Conservation (phyloP, 1,139 yeast genomes). For the Pichia sp. region DNA sequence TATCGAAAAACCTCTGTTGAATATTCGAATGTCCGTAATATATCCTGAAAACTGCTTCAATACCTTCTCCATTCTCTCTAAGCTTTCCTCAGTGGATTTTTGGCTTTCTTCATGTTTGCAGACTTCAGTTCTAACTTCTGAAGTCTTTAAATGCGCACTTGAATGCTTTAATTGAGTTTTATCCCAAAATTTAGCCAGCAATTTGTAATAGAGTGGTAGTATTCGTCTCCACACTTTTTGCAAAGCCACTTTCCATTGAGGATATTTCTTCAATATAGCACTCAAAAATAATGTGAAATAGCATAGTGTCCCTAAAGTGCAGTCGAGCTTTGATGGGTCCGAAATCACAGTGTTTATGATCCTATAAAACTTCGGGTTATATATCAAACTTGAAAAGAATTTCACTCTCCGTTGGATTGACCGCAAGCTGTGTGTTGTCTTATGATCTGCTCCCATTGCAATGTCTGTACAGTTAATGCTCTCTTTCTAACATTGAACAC, state of each 20-base stretch:
- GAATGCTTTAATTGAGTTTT: background rate
- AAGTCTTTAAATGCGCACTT: too few relatives aligned
- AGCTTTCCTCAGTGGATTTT: background rate
- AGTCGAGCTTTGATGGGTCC: constrained; percentile 28
- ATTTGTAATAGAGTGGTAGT: background rate
- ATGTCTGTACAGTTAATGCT: background rate
- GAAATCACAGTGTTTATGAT: constrained; percentile 23
- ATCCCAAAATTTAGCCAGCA: background rate
- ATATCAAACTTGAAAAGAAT: constrained; percentile 33
- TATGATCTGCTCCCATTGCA: background rate
- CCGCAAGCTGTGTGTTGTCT: background rate
- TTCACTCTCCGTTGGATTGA: constrained; percentile 23
- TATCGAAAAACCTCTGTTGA: constrained; percentile 49
- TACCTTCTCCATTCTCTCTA: background rate
- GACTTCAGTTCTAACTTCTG: too few relatives aligned
- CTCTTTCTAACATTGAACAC: background rate
- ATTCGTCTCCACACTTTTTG: background rate
- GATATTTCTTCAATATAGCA: constrained; percentile 25
- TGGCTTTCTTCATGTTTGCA: background rate
- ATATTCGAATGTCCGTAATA: constrained; percentile 49
- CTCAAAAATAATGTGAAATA: constrained; percentile 29
- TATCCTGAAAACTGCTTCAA: constrained; percentile 38
- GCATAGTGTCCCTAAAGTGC: constrained; percentile 31
- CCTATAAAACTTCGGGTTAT: constrained; percentile 27
- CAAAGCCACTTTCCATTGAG: constrained; percentile 4